phyloP scores from a whole-genome alignment of 805 yeast genomes.

The Pachysolen tannophilus region DNA sequence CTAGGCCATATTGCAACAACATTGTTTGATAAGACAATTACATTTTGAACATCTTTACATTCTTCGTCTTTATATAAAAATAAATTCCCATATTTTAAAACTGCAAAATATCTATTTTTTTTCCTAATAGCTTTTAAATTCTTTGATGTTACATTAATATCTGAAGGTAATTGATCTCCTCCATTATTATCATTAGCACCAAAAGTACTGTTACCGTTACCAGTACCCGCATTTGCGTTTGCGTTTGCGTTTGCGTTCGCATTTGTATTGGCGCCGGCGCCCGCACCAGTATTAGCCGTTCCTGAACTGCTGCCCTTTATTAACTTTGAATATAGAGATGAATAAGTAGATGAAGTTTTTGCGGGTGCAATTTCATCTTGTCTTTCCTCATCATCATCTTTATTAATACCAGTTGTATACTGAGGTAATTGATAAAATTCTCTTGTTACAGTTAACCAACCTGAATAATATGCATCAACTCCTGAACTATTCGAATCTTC shows the following conservation, averaged over 20 bases:
- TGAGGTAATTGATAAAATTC: constrained; percentile 56
- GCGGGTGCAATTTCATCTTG: background rate
- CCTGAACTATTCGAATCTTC: constrained; percentile 56
- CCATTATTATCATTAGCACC: constrained; percentile 28
- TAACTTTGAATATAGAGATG: background rate
- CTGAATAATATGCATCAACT: constrained; percentile 53
- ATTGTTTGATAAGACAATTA: constrained; percentile 64
- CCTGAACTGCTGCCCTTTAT: background rate
- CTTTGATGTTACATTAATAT: constrained; percentile 25
- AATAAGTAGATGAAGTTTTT: background rate
- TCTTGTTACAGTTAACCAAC: constrained; percentile 81
- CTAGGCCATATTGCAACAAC: constrained; percentile 85
- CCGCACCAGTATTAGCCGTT: background rate
- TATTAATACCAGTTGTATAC: constrained; percentile 18
- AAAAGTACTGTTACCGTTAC: constrained; percentile 32
- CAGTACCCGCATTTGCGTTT: background rate
- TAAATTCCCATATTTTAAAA: constrained; percentile 79
- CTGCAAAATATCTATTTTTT: constrained; percentile 60
- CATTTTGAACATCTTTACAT: constrained; percentile 63
- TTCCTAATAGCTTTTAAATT: constrained; percentile 31
- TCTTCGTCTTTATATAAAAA: constrained; percentile 73
- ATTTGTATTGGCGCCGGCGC: constrained; percentile 3
- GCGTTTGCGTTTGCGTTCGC: background rate
- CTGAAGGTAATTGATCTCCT: constrained; percentile 13
- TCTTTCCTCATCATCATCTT: constrained; percentile 12